Evolutionary conservation across 1,284 basidiomycete species (phyloP).

Genomic region (Ganoderma lingzhi): DNA sequence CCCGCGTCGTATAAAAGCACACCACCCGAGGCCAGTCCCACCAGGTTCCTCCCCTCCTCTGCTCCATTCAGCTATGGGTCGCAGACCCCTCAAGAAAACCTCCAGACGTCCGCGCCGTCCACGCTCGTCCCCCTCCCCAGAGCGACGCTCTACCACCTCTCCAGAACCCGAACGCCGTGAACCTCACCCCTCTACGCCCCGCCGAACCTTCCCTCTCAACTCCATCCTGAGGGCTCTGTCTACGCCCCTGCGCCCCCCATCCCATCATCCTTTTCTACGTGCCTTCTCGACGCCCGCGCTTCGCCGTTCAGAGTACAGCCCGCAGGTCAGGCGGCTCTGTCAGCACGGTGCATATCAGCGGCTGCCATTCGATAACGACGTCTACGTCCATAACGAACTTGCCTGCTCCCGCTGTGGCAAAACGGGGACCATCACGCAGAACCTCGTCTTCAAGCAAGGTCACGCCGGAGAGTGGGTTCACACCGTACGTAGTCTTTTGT

Average conservation of each 20-base stretch:
- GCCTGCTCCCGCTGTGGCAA: neutral
- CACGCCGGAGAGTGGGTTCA: neutral
- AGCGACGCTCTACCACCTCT: neutral
- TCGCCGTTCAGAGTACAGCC: neutral
- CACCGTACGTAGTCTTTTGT: too few relatives aligned
- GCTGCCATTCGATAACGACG: neutral
- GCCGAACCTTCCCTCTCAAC: neutral
- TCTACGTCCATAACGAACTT: neutral
- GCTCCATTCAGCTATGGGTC: too few relatives aligned
- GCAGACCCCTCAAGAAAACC: too few relatives aligned
- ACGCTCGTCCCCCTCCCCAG: too few relatives aligned
- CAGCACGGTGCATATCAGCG: neutral
- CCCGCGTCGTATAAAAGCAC: too few relatives aligned
- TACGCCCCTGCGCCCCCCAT: neutral
- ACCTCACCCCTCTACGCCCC: neutral
- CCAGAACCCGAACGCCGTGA: neutral
- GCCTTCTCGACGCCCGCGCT: neutral
- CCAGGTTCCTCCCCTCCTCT: too few relatives aligned
- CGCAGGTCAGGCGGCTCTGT: slow-evolving; percentile 1
- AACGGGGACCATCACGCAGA: neutral
- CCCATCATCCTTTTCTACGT: neutral
- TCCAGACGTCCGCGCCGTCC: too few relatives aligned
- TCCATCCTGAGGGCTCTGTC: neutral
- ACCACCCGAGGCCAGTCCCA: too few relatives aligned
- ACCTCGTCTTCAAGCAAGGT: neutral